Evolutionary conservation across 2,329 filamentous ascomycete genomes (phyloP), one percentile per base, ranked within the genome.

Genomic region (Aspergillus latus): DNA sequence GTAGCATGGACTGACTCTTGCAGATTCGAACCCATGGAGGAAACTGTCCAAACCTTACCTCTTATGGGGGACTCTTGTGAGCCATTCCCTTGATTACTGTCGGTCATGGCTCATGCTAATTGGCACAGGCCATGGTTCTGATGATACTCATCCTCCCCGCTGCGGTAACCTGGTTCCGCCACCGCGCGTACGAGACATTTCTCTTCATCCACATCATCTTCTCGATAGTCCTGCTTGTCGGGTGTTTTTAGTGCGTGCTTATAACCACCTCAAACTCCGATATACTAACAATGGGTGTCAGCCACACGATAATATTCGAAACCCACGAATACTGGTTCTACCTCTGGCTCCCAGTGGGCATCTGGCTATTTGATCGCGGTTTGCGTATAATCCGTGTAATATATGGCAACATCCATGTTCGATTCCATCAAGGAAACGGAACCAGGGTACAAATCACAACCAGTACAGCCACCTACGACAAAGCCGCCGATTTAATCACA

Each of bases 331-430:
- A 80, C 62, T 76, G 81, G 64, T 67, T 70, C 37, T 83, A 80
- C 60, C 72, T 82, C 9, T 83, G 79, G 75, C 76, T 78, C 2
- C 74, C 76, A 10, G 73, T 81, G 2, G 68, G 66, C 1, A 68
- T 83, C 13, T 84, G 81, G 81, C 44, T 67, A 2, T 64, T 78
- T 16, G 81, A 84, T 59, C 74, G 81, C 6, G 15, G 70, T 10
- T 61, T 81, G 10, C 76, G 81, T 4, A 40, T 78, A 1, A 50
- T 72, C 6, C 74, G 80, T 5, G 44, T 80, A 7, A 53, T 76
- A 8, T 74, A 74, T 52, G 79, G 77, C 62, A 78, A 80, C 37
- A 36, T 78, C 7, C 69, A 72, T n/a, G 62, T 77, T 26, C 64
- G 61, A 7, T 36, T 65, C 6, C 68, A 55, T 16, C 37, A 52